phyloP scores from a whole-genome alignment of 2,329 filamentous ascomycete genomes.

The Thermoascus crustaceus region DNA sequence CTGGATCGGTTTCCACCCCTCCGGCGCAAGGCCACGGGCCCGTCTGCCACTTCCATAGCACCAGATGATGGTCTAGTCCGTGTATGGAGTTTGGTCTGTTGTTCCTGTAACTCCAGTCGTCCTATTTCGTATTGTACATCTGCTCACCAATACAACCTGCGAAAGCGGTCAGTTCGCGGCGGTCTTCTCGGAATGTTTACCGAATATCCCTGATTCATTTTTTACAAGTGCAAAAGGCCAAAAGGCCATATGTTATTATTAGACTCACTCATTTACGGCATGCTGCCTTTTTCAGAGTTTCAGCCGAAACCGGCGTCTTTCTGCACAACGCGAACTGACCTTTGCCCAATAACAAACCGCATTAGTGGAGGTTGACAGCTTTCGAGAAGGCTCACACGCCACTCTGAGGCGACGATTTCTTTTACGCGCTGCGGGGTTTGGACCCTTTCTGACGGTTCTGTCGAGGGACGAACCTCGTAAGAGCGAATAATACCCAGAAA shows the following conservation, averaged over 20 bases:
- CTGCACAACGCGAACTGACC: constrained; percentile 9
- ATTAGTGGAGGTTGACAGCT: constrained; percentile 12
- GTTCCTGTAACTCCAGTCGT: background rate
- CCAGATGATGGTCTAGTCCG: no score
- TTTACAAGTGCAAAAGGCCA: no score
- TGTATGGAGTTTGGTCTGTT: no score
- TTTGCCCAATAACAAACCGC: constrained; percentile 9
- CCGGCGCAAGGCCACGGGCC: background rate
- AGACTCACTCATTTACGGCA: background rate
- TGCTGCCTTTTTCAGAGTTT: background rate
- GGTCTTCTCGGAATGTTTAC: constrained; percentile 13
- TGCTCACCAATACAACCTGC: no score
- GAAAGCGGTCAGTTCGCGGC: no score
- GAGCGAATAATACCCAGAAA: constrained; percentile 10
- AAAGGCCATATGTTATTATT: background rate
- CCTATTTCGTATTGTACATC: no score
- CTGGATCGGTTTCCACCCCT: background rate
- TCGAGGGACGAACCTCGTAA: constrained; percentile 8
- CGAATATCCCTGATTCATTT: no score
- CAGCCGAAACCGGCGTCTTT: background rate
- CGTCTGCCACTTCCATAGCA: no score
- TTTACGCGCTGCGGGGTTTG: constrained; percentile 22
- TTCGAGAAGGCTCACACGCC: constrained; percentile 7
- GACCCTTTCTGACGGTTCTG: constrained; percentile 6
- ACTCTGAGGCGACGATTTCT: constrained; percentile 10